Conservation (phyloP, 2,329 filamentous ascomycete species). For the Pseudocercospora eumusae region DNA sequence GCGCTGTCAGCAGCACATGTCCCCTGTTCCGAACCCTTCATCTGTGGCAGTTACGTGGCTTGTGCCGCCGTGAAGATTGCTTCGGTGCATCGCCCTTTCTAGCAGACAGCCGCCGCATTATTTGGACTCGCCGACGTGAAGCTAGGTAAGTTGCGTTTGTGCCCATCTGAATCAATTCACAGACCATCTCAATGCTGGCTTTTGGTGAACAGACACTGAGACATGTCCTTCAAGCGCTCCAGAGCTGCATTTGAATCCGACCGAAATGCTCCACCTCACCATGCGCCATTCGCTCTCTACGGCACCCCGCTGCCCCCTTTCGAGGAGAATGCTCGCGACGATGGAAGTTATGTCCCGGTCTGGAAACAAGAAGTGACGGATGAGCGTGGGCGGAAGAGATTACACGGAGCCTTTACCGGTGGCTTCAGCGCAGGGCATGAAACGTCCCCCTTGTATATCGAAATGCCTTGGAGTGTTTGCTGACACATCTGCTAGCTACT, state of each 20-base stretch:
- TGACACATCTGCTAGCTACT: slow-evolving; percentile 64
- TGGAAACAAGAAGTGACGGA: slow-evolving; percentile 99
- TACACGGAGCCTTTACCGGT: slow-evolving; percentile 95
- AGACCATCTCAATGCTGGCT: slow-evolving; percentile 35
- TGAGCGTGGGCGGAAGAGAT: slow-evolving; percentile 81
- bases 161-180: neutral
- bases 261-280: slow-evolving; percentile 50
- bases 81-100: slow-evolving; percentile 4
- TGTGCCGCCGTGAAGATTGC: neutral
- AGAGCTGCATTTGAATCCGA: slow-evolving; percentile 77
- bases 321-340: slow-evolving; percentile 76
- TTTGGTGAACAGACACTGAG: slow-evolving; percentile 32
- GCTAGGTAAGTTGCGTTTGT: slow-evolving; percentile 23
- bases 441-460: neutral
- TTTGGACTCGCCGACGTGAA: slow-evolving; percentile 9
- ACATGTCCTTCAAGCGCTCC: slow-evolving; percentile 78
- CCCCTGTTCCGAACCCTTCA: neutral
- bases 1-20: neutral
- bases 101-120: too few species aligned
- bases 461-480: neutral
- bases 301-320: slow-evolving; percentile 81
- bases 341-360: slow-evolving; percentile 89
- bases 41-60: neutral
- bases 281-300: slow-evolving; percentile 74
- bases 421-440: slow-evolving; percentile 92